Evolutionary conservation across 2,329 filamentous ascomycete genomes (phyloP).

Genomic region (Epichloe hybrida): DNA sequence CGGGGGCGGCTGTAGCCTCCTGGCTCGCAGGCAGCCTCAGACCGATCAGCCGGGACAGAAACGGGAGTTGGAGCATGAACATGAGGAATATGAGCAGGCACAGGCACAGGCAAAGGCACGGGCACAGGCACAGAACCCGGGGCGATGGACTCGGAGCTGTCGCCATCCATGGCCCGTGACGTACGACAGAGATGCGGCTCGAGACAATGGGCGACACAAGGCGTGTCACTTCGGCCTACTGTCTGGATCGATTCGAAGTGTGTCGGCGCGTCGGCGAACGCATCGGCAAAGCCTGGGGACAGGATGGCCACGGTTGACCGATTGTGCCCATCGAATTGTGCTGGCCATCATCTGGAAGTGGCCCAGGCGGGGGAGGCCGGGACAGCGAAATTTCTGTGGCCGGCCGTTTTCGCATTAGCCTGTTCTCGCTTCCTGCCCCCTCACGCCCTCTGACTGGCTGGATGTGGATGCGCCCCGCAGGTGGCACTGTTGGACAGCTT

Average conservation of each 20-base stretch:
- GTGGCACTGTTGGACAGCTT: neutral
- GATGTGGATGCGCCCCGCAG: neutral
- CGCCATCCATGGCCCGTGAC: slow-evolving; percentile 7
- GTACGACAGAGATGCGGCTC: slow-evolving; percentile 3
- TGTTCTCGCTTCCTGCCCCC: neutral
- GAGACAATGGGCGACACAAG: slow-evolving; percentile 5
- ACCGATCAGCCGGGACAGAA: neutral
- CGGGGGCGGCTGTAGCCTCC: slow-evolving; percentile 11
- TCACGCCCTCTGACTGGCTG: slow-evolving; percentile 1
- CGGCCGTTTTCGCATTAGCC: neutral
- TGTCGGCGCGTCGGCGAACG: slow-evolving; percentile 4
- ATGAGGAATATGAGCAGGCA: neutral
- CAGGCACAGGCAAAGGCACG: neutral
- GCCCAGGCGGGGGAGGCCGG: neutral
- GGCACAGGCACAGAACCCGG: neutral
- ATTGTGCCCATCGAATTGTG: slow-evolving; percentile 1
- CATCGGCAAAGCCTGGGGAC: slow-evolving; percentile 4
- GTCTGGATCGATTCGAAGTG: slow-evolving; percentile 5
- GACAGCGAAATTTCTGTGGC: neutral
- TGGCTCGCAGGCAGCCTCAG: slow-evolving; percentile 1
- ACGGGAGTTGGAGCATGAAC: neutral
- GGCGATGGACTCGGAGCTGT: slow-evolving; percentile 1
- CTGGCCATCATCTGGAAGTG: neutral
- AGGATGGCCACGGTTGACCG: slow-evolving; percentile 3
- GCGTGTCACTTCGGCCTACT: slow-evolving; percentile 6